Evolutionary conservation across 352 stramenopile genomes (phyloP).

Genomic region (Phytophthora colocasiae): DNA sequence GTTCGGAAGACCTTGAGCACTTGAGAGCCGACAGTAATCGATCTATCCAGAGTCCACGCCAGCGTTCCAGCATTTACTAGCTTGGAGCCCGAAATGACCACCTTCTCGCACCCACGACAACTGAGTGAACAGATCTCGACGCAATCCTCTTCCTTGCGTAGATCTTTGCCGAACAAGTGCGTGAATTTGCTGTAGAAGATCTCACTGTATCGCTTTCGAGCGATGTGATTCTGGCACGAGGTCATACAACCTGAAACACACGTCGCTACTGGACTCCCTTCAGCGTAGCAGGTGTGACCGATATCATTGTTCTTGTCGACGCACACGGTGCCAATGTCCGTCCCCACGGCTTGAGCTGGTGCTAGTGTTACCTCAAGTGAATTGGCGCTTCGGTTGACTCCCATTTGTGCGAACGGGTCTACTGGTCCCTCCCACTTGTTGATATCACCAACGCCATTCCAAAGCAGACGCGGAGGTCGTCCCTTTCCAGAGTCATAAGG

Average conservation of each 20-base stretch:
- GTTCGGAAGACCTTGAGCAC: slow-evolving; percentile 50
- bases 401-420: slow-evolving; percentile 70
- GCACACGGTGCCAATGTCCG: slow-evolving; percentile 58
- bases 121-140: slow-evolving; percentile 65
- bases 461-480: slow-evolving; percentile 54
- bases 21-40: slow-evolving; percentile 30
- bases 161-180: slow-evolving; percentile 76
- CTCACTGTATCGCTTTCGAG: slow-evolving; percentile 51
- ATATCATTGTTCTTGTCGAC: slow-evolving; percentile 63
- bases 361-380: slow-evolving; percentile 39
- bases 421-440: slow-evolving; percentile 53
- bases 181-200: slow-evolving; percentile 56
- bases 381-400: slow-evolving; percentile 54
- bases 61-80: slow-evolving; percentile 40
- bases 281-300: slow-evolving; percentile 72
- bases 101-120: slow-evolving; percentile 71
- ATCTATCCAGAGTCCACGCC: slow-evolving; percentile 55
- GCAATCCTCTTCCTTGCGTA: slow-evolving; percentile 76
- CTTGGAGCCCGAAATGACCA: slow-evolving; percentile 59
- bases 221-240: slow-evolving; percentile 53
- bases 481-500: slow-evolving; percentile 51
- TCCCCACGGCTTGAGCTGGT: slow-evolving; percentile 21
- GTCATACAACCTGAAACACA: slow-evolving; percentile 71
- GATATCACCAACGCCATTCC: slow-evolving; percentile 69
- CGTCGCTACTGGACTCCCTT: slow-evolving; percentile 37